phyloP scores from a whole-genome alignment of 2,329 filamentous ascomycete species.

The Biscogniauxia marginata region DNA sequence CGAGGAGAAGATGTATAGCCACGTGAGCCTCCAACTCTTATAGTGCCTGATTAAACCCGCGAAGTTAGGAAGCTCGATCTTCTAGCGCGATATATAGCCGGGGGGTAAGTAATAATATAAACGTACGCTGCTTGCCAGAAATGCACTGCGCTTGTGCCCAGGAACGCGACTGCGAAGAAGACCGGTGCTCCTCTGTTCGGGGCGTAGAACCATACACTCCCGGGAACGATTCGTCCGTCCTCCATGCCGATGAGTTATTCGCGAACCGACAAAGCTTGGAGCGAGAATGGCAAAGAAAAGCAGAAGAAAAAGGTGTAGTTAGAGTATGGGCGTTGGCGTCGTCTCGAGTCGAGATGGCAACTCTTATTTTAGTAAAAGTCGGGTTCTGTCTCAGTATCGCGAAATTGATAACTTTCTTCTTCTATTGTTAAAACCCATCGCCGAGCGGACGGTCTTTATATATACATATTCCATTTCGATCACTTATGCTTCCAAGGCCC shows the following conservation, averaged over 20 bases:
- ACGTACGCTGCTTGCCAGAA: slow-evolving; percentile 48
- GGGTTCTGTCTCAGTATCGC: too few species aligned
- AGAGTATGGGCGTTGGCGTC: not conserved
- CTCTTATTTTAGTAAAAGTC: too few species aligned
- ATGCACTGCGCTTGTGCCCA: slow-evolving; percentile 38
- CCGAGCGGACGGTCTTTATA: too few species aligned
- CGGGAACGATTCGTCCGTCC: slow-evolving; percentile 37
- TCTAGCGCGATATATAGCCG: slow-evolving; percentile 1
- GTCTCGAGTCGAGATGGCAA: not conserved
- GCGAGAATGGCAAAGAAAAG: not conserved
- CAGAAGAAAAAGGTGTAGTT: not conserved
- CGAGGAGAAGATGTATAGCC: slow-evolving; percentile 53
- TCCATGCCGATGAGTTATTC: slow-evolving; percentile 23
- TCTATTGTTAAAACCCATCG: too few species aligned
- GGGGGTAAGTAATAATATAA: not conserved
- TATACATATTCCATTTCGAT: too few species aligned
- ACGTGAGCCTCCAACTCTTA: slow-evolving; percentile 55
- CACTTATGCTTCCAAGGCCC: too few species aligned
- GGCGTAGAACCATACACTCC: slow-evolving; percentile 46
- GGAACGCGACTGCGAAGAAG: slow-evolving; percentile 45
- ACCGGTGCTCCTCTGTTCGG: slow-evolving; percentile 48
- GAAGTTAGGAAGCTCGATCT: not conserved
- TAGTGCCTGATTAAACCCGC: slow-evolving; percentile 44
- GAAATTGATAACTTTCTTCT: too few species aligned
- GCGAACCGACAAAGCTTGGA: not conserved